These are phyloP conservation scores for Urochloa ruziziensis DNA, from an alignment of 176 grass and related monocot species.

Conservation along the genomic window DNA sequence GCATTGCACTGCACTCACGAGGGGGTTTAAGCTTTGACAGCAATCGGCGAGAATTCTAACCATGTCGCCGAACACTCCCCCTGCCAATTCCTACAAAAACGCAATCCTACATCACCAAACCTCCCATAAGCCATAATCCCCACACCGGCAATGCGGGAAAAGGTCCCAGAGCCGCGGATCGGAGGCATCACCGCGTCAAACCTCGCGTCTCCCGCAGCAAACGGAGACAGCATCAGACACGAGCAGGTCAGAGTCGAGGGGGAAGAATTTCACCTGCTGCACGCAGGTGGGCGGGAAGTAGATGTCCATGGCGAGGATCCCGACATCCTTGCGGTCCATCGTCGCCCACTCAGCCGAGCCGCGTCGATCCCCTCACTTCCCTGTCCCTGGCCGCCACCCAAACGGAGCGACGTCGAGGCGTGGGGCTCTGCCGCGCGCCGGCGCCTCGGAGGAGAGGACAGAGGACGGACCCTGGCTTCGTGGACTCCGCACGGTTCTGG, in stretches of 20 bases:
- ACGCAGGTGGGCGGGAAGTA: conserved; percentile 87
- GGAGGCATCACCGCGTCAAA: not conserved
- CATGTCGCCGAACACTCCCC: not conserved
- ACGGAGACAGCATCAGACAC: too few relatives aligned
- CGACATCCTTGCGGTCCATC: conserved; percentile 62
- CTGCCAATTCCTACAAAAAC: not conserved
- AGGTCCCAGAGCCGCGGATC: not conserved
- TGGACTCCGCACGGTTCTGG: not conserved
- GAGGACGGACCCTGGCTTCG: not conserved
- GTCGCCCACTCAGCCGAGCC: not conserved
- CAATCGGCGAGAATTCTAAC: not conserved
- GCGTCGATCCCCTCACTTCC: not conserved
- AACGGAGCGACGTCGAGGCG: not conserved
- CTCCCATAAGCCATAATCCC: not conserved
- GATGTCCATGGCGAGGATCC: conserved; percentile 87
- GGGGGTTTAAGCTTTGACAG: not conserved
- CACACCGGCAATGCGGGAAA: not conserved
- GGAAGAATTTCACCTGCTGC: conserved; percentile 45
- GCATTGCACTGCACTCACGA: not conserved
- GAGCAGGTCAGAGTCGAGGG: not conserved
- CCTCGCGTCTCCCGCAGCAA: not conserved
- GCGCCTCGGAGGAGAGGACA: not conserved
- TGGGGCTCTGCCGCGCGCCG: not conserved
- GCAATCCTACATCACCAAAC: not conserved
- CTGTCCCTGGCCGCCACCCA: not conserved